Percentiles rank a stretch among this genome's conserved stretches.
These are phyloP conservation scores for Gypsophila paniculata DNA, from an alignment of 179 eudicot species.

Conservation along the genomic window DNA sequence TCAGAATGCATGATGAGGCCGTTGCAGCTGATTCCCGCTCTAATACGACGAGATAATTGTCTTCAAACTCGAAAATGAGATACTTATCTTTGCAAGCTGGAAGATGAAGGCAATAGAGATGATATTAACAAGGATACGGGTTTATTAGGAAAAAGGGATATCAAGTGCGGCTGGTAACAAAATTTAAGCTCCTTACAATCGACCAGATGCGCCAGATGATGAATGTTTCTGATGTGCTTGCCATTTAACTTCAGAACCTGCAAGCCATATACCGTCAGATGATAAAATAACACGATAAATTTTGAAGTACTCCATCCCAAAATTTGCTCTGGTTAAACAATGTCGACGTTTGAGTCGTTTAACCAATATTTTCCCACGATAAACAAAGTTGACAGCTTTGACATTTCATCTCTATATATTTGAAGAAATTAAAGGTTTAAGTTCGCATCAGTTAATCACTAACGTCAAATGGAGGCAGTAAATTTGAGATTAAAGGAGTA, in stretches of 20 bases:
- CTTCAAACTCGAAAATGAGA: slow-evolving; percentile 86
- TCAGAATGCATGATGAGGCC: slow-evolving; percentile 69
- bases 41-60: slow-evolving; percentile 68
- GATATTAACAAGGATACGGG: neutral
- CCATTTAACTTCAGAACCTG: slow-evolving; percentile 91
- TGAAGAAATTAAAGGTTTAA: too few species aligned
- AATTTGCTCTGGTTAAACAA: neutral
- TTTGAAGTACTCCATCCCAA: neutral
- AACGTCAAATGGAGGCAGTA: neutral
- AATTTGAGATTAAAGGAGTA: neutral
- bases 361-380: neutral
- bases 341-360: neutral
- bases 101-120: slow-evolving; percentile 3
- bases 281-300: neutral
- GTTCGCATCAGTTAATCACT: neutral
- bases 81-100: slow-evolving; percentile 81
- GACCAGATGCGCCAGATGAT: slow-evolving; percentile 84
- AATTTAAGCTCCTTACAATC: slow-evolving; percentile 60
- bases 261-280: neutral
- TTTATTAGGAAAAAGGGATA: neutral
- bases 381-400: neutral
- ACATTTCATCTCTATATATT: too few species aligned
- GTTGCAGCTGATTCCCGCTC: slow-evolving; percentile 58
- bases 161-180: neutral
- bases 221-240: slow-evolving; percentile 64